phyloP scores from a whole-genome alignment of 495 filamentous ascomycete genomes.

The Bacidia gigantensis region DNA sequence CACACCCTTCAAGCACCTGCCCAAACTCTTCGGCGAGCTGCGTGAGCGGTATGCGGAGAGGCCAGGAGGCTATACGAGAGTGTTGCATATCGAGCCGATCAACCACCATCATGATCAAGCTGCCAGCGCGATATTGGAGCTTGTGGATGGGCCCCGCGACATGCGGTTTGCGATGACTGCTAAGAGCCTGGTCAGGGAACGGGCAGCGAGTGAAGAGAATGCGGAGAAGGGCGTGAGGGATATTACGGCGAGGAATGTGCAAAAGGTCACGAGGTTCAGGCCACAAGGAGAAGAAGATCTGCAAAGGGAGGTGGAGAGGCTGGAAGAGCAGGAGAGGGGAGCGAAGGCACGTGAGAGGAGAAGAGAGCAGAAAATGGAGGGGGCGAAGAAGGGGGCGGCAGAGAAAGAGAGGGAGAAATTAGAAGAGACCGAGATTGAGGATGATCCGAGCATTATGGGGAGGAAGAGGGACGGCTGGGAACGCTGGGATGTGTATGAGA shows the following conservation, averaged over 20 bases:
- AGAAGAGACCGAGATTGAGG: not conserved
- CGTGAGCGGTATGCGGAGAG: slow-evolving; percentile 66
- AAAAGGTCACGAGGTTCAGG: slow-evolving; percentile 74
- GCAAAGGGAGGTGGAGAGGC: slow-evolving; percentile 54
- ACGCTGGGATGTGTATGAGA: not conserved
- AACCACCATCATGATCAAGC: slow-evolving; percentile 63
- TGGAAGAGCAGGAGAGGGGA: slow-evolving; percentile 25
- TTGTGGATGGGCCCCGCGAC: slow-evolving; percentile 90
- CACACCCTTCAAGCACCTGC: slow-evolving; percentile 50
- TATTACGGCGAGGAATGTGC: slow-evolving; percentile 61
- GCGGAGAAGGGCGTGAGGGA: slow-evolving; percentile 40
- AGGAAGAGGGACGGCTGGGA: not conserved
- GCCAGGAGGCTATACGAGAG: slow-evolving; percentile 86
- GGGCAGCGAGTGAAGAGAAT: slow-evolving; percentile 25
- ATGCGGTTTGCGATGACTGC: slow-evolving; percentile 92
- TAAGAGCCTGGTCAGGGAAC: slow-evolving; percentile 52
- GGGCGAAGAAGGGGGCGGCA: not conserved
- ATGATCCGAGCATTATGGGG: not conserved
- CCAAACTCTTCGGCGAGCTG: slow-evolving; percentile 78
- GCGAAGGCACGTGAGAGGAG: not conserved
- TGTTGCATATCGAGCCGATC: slow-evolving; percentile 67
- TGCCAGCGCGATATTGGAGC: slow-evolving; percentile 78
- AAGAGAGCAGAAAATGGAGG: slow-evolving; percentile 1
- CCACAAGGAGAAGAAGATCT: slow-evolving; percentile 49
- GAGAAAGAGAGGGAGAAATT: not conserved